These are phyloP conservation scores for Colletotrichum australisinense DNA, from an alignment of 2,329 filamentous ascomycete genomes.

Conservation along the genomic window DNA sequence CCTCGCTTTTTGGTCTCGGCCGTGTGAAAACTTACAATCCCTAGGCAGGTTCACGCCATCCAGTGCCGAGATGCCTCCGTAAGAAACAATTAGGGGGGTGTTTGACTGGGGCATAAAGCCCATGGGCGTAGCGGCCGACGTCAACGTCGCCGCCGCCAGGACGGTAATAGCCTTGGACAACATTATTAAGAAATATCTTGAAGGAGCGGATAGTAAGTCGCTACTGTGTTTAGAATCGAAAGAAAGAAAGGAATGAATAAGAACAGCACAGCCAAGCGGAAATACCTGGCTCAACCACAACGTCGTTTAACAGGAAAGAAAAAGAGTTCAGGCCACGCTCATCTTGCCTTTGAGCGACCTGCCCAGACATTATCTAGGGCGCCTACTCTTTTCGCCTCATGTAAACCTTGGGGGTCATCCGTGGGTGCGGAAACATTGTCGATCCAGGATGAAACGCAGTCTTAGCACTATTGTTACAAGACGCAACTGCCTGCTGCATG, in stretches of 20 bases:
- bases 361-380: constrained; percentile 21
- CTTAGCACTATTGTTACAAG: constrained; percentile 30
- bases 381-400: constrained; percentile 2
- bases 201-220: constrained; percentile 18
- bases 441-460: constrained; percentile 31
- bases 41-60: constrained; percentile 52
- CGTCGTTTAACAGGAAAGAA: constrained; percentile 28
- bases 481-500: constrained; percentile 21
- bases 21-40: constrained; percentile 44
- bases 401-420: constrained; percentile 10
- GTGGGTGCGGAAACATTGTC: constrained; percentile 26
- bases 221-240: constrained; percentile 2
- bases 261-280: constrained; percentile 34
- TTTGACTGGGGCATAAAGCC: constrained; percentile 54
- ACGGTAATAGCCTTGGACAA: constrained; percentile 44
- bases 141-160: constrained; percentile 45
- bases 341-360: background rate
- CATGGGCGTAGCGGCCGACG: constrained; percentile 52
- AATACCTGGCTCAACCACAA: constrained; percentile 12
- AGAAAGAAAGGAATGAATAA: constrained; percentile 16
- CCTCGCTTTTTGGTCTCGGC: background rate
- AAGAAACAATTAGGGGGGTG: constrained; percentile 53
- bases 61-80: constrained; percentile 47
- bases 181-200: constrained; percentile 42
- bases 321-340: constrained; percentile 3